phyloP scores from a whole-genome alignment of 1,284 basidiomycete genomes.

The Boletus austroedulis region DNA sequence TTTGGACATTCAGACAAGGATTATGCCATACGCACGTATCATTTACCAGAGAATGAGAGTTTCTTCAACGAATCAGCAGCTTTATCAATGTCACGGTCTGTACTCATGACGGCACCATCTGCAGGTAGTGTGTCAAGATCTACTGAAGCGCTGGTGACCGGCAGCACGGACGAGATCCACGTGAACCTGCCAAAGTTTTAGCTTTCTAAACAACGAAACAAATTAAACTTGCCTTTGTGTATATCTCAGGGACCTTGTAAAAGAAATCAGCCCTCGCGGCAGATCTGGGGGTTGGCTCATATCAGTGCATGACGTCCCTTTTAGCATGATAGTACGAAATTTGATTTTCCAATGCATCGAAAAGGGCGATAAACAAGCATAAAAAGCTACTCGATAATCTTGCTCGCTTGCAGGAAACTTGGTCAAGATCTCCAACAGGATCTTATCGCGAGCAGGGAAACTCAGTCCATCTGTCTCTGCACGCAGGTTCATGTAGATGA shows the following conservation, averaged over 20 bases:
- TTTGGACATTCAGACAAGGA: too few relatives aligned
- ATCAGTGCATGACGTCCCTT: too few relatives aligned
- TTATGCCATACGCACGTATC: neutral
- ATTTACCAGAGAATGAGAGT: neutral
- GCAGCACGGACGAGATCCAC: too few relatives aligned
- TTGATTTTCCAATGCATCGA: neutral
- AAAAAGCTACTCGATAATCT: neutral
- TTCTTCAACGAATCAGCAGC: neutral
- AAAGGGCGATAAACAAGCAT: conserved; percentile 16
- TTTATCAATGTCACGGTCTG: neutral
- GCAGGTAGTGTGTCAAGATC: too few relatives aligned
- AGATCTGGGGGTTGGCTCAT: too few relatives aligned
- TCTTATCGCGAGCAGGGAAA: conserved; percentile 12
- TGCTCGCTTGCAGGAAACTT: neutral
- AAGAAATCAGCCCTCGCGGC: too few relatives aligned
- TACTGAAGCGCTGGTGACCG: too few relatives aligned
- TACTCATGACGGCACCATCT: neutral
- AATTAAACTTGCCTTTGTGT: too few relatives aligned
- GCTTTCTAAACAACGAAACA: too few relatives aligned
- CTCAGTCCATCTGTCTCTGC: neutral
- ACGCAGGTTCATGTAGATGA: conserved; percentile 24
- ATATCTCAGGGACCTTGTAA: too few relatives aligned
- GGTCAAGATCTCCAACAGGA: conserved; percentile 14
- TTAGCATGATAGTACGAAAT: too few relatives aligned
- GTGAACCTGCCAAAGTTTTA: too few relatives aligned